Evolutionary conservation across 1,284 basidiomycete genomes (phyloP).

Genomic region (Thecaphora thlaspeos): DNA sequence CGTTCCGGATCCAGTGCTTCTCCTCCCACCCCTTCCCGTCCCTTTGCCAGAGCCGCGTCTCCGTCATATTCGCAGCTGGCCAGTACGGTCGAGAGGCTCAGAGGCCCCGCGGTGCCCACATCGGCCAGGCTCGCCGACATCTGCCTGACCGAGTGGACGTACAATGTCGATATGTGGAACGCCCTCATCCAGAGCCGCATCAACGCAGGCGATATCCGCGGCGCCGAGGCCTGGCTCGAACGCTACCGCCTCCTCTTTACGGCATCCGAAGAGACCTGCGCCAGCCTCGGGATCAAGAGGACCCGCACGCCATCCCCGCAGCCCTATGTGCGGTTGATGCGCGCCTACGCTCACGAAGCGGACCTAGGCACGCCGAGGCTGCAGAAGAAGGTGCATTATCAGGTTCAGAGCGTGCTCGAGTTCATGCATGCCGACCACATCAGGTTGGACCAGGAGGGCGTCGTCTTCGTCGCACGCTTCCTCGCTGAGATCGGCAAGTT

Average conservation of each 20-base stretch:
- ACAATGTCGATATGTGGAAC: conserved; percentile 16
- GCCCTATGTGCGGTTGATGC: conserved; percentile 10
- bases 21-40: background rate
- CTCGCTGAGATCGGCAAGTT: background rate
- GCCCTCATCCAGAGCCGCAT: conserved; percentile 15
- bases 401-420: background rate
- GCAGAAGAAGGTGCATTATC: too few relatives aligned
- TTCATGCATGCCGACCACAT: background rate
- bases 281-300: background rate
- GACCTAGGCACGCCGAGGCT: too few relatives aligned
- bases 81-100: background rate
- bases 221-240: conserved; percentile 21
- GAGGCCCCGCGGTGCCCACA: background rate
- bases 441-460: background rate
- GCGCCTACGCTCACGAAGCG: background rate
- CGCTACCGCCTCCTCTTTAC: conserved; percentile 9
- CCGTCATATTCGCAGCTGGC: background rate
- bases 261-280: background rate
- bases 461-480: background rate
- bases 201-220: conserved; percentile 8
- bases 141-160: conserved; percentile 20
- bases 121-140: background rate
- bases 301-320: background rate
- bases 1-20: background rate
- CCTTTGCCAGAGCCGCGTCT: background rate